A percentile compares a stretch with the other conserved stretches of the same genome.
Evolutionary conservation across 1,284 basidiomycete species (phyloP).

Genomic region (Ustilago tritici): DNA sequence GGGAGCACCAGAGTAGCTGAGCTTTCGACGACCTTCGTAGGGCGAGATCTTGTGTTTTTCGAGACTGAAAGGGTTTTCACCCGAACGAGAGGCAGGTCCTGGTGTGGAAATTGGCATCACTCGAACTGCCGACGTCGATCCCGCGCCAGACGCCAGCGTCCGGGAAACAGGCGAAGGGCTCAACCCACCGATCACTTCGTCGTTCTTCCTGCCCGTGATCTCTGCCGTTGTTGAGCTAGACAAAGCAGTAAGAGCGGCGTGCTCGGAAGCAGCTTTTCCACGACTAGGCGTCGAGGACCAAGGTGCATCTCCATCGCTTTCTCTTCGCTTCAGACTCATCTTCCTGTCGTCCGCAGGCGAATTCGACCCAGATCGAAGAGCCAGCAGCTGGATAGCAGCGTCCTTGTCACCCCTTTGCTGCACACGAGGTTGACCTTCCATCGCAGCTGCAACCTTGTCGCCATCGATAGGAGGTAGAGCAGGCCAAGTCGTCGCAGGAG

Average conservation of each 20-base stretch:
- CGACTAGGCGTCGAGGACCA: conserved; percentile 47
- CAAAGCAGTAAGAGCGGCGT: conserved; percentile 45
- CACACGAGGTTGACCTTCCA: conserved; percentile 7
- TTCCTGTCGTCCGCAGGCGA: conserved; percentile 47
- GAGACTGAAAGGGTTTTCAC: conserved; percentile 60
- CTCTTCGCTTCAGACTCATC: conserved; percentile 26
- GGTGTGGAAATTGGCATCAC: conserved; percentile 39
- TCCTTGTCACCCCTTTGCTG: conserved; percentile 47
- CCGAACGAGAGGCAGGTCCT: conserved; percentile 19
- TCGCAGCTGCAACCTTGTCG: conserved; percentile 10
- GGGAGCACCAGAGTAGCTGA: conserved; percentile 45
- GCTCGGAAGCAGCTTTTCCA: conserved; percentile 25
- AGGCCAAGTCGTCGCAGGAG: conserved; percentile 41
- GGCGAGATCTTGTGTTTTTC: conserved; percentile 64
- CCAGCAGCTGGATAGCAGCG: conserved; percentile 49
- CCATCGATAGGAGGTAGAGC: conserved; percentile 29
- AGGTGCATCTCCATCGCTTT: conserved; percentile 29
- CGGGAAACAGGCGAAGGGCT: conserved; percentile 44
- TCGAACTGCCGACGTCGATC: conserved; percentile 17
- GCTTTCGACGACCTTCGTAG: conserved; percentile 37
- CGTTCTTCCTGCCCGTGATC: conserved; percentile 13
- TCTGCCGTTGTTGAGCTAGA: conserved; percentile 28
- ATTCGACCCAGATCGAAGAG: conserved; percentile 48
- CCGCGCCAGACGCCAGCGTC: conserved; percentile 25
- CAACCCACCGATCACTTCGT: conserved; percentile 17